A percentile compares a stretch with the other conserved stretches of the same genome.
phyloP scores from a whole-genome alignment of 805 yeast species.

The Teunomyces barrocoloradensis region DNA sequence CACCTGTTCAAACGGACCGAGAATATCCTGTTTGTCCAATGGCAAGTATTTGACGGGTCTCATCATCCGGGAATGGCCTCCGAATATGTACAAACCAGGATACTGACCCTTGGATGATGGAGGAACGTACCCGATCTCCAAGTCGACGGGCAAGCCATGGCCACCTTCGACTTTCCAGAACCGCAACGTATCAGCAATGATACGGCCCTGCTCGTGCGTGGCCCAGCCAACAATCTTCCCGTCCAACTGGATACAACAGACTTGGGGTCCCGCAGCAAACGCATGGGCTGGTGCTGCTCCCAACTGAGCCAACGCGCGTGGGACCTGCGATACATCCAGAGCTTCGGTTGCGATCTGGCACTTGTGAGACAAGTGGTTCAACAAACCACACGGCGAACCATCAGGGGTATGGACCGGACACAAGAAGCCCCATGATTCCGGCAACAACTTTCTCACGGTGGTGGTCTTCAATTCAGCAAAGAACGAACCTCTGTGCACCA shows the following conservation, averaged over 20 bases:
- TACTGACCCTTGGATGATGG: conserved; percentile 96
- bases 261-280: conserved; percentile 81
- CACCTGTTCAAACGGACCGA: conserved; percentile 98
- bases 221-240: conserved; percentile 95
- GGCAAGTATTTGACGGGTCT: conserved; percentile 94
- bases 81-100: conserved; percentile 90
- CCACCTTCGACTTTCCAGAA: conserved; percentile 87
- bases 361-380: conserved; percentile 95
- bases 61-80: conserved; percentile 92
- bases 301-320: conserved; percentile 59
- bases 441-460: conserved; percentile 91
- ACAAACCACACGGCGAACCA: conserved; percentile 98
- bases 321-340: conserved; percentile 71
- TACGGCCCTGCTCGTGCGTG: conserved; percentile 80
- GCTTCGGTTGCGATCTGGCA: conserved; percentile 81
- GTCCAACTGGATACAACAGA: conserved; percentile 90
- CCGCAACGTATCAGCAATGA: conserved; percentile 86
- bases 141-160: conserved; percentile 74
- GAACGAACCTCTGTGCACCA: conserved; percentile 99
- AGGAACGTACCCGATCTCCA: conserved; percentile 95
- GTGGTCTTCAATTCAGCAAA: conserved; percentile 97
- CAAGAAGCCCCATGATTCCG: conserved; percentile 98
- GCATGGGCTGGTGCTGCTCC: conserved; percentile 83
- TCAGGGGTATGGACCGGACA: conserved; percentile 99
- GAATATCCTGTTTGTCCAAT: conserved; percentile 73